Base-by-base conservation (phyloP, 441 rosid genomes). In the Omphalea diandra region DNA sequence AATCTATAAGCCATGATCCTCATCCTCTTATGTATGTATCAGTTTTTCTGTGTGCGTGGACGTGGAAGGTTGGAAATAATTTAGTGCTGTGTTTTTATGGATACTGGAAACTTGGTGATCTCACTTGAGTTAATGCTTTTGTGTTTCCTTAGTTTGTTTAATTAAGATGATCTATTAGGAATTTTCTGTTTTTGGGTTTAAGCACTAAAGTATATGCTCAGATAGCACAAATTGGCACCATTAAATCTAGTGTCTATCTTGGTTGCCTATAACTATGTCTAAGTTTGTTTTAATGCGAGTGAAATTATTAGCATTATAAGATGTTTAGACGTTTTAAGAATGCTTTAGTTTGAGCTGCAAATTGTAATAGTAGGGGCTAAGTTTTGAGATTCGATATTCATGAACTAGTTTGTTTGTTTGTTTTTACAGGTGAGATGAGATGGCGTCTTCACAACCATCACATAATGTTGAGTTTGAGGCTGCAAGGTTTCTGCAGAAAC, bases 401-500 rank as follows among this genome's bases (percentile, higher is more conserved):
- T 33, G 1, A 24, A 35, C 5, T 67, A 31, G 24, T 61, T 46
- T 55, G 7, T 38, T 36, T 9, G 11, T 24, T 18, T 52, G 8
- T 38, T 17, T 8, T 54, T 64, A 52, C 44, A 77, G 81, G 71
- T 77, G 74, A 72, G 72, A 77, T 77, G 84, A 78, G 76, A 93
- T 93, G 96, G 77, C 93, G 54, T 77, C 98, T 71, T 77, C 96
- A 6, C 94, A 90, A 50, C 75, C 97, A 68, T 79, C 96, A 2
- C 92, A 88, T 52, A 88, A 90, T 75, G 97, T 93, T 20, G 99
- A 96, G 88, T 65, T 96, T 79, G 99, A 96, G 87, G 98, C 98
- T n/a, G 99, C 99, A 20, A 91, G 93, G 89, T 93, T 93, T 80
- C 88, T 96, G 77, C 99, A 96, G 76, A 93, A 96, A 74, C 98